Evolutionary conservation across 1,284 basidiomycete genomes (phyloP).

Genomic region (Meripilus lineatus): DNA sequence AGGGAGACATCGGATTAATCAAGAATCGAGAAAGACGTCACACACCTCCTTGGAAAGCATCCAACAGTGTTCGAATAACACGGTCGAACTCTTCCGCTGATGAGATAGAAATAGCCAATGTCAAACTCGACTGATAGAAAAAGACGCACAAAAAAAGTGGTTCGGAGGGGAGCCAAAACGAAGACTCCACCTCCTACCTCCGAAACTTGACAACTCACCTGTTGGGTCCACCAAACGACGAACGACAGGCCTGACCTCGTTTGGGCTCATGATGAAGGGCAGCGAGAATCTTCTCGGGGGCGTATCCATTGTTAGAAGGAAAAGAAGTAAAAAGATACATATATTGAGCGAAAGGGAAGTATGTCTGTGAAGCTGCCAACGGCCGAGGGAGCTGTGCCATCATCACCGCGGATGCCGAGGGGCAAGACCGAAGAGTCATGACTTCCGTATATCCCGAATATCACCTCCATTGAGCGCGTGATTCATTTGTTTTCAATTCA

Average conservation of each 20-base stretch:
- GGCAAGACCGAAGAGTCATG: conserved; percentile 4
- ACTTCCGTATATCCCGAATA: too few relatives aligned
- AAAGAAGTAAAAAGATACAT: background rate
- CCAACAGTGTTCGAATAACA: conserved; percentile 16
- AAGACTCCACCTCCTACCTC: too few relatives aligned
- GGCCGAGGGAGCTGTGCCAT: background rate
- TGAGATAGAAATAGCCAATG: background rate
- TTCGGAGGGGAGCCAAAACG: too few relatives aligned
- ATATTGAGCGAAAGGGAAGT: background rate
- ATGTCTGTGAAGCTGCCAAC: background rate
- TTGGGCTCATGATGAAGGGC: conserved; percentile 8
- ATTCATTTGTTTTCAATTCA: too few relatives aligned
- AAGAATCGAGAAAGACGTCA: background rate
- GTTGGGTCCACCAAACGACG: conserved; percentile 16
- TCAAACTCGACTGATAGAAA: background rate
- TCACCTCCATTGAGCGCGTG: too few relatives aligned
- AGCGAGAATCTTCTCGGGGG: conserved; percentile 1
- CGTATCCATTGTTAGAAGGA: background rate
- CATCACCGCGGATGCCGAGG: background rate
- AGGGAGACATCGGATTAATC: background rate
- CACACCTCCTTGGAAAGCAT: conserved; percentile 20
- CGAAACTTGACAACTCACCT: too few relatives aligned
- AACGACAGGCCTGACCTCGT: conserved; percentile 5
- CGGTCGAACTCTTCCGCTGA: conserved; percentile 15
- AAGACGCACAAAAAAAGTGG: background rate